Percentiles rank a stretch among this genome's conserved stretches.
Evolutionary conservation across 768 basidiomycete genomes (phyloP).

Genomic region (Xerocomus spinulosus): DNA sequence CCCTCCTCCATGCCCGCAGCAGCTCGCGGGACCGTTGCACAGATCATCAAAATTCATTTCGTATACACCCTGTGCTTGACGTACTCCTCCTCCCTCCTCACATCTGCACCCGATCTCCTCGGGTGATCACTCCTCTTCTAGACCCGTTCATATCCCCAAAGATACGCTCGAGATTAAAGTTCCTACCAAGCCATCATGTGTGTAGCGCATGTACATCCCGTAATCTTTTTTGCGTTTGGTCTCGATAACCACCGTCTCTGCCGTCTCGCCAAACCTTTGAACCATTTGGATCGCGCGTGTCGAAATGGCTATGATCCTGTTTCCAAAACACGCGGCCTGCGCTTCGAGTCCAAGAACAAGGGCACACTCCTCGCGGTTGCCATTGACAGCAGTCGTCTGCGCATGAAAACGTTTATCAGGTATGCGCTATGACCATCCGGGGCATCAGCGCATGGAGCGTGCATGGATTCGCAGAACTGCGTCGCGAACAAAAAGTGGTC

Average conservation of each 20-base stretch:
- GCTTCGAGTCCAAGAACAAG: neutral
- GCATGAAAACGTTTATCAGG: neutral
- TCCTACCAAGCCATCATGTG: conserved; percentile 5
- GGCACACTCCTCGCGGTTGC: too few species aligned
- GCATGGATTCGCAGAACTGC: neutral
- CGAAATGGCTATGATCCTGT: too few species aligned
- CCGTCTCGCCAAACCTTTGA: too few species aligned
- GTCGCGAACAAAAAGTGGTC: neutral
- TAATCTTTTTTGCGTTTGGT: conserved; percentile 2
- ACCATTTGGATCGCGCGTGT: too few species aligned
- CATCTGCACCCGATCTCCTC: conserved; percentile 23
- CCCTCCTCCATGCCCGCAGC: conserved; percentile 5
- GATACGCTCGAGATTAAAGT: conserved; percentile 19
- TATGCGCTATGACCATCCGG: neutral
- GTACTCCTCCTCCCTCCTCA: conserved; percentile 14
- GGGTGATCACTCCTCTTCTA: conserved; percentile 9
- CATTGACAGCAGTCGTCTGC: too few species aligned
- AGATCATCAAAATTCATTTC: conserved; percentile 7
- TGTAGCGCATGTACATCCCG: conserved; percentile 9
- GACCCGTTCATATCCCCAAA: conserved; percentile 11
- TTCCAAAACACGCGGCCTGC: neutral
- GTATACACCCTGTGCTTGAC: conserved; percentile 13
- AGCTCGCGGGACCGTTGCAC: conserved; percentile 20
- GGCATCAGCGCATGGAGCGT: neutral
- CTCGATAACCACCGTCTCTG: too few species aligned